phyloP scores from a whole-genome alignment of 1,284 basidiomycete genomes.

The Ganoderma multipileum region DNA sequence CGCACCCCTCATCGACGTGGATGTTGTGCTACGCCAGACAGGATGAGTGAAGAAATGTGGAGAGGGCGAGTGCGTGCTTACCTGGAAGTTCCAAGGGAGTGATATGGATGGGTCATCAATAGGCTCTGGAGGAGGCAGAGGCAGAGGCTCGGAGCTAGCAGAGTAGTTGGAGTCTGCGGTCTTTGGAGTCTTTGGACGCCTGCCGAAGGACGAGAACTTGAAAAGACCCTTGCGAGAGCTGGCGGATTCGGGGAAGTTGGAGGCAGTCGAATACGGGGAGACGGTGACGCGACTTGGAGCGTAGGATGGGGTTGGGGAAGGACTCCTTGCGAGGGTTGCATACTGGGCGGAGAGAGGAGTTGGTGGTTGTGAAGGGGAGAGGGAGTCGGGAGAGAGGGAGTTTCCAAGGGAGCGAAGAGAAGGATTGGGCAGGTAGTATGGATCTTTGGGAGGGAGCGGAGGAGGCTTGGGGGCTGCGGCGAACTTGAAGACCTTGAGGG shows the following conservation, averaged over 20 bases:
- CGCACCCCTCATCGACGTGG: conserved; percentile 78
- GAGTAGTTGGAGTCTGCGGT: conserved; percentile 38
- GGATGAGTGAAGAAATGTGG: conserved; percentile 13
- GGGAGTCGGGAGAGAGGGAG: conserved; percentile 47
- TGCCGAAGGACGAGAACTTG: conserved; percentile 49
- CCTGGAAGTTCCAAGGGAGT: conserved; percentile 78
- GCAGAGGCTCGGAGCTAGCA: conserved; percentile 37
- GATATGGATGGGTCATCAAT: conserved; percentile 69
- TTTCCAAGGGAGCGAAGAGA: conserved; percentile 59
- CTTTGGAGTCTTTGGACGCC: conserved; percentile 45
- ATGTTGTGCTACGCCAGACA: conserved; percentile 65
- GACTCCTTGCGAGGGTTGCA: conserved; percentile 39
- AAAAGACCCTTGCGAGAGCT: conserved; percentile 54
- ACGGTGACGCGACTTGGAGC: conserved; percentile 39
- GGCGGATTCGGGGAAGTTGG: conserved; percentile 44
- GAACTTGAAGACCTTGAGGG: conserved; percentile 66
- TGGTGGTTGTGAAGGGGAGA: conserved; percentile 44
- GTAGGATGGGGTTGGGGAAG: conserved; percentile 40
- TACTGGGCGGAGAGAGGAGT: conserved; percentile 45
- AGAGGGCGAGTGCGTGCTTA: conserved; percentile 41
- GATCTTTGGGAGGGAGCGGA: conserved; percentile 72
- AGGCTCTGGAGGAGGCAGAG: conserved; percentile 41
- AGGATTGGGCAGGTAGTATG: conserved; percentile 56
- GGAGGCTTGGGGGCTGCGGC: conserved; percentile 51
- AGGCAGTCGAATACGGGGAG: conserved; percentile 32